Evolutionary conservation across 352 stramenopile species (phyloP).

Genomic region (Hyphochytrium catenoides): DNA sequence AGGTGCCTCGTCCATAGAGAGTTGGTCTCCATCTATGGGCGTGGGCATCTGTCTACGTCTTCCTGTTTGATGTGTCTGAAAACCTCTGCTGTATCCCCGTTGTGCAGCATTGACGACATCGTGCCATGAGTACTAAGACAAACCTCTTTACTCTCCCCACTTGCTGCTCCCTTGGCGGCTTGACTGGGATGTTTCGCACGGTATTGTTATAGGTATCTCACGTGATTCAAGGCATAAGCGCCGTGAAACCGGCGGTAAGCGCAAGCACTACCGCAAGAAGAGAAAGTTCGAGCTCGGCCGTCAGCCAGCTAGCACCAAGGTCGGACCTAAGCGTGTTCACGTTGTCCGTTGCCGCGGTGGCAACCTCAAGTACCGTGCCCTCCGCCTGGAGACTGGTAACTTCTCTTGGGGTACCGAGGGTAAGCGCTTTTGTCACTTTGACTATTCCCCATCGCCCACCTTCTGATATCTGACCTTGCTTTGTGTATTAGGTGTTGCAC

Average conservation of each 20-base stretch:
- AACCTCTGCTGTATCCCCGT: no score
- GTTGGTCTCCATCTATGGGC: no score
- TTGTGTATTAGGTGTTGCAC: conserved; percentile 65
- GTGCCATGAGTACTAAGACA: no score
- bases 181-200: conserved; percentile 5
- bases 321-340: conserved; percentile 89
- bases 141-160: no score
- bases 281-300: conserved; percentile 95
- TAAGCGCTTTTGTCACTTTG: conserved; percentile 8
- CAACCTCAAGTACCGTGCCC: conserved; percentile 95
- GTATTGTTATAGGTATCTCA: conserved; percentile 83
- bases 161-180: no score
- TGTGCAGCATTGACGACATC: no score
- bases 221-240: conserved; percentile 98
- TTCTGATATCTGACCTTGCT: conserved; percentile 1
- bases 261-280: conserved; percentile 95
- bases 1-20: no score
- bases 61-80: no score
- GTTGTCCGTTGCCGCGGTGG: conserved; percentile 83
- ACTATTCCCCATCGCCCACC: background rate
- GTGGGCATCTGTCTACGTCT: no score
- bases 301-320: conserved; percentile 93
- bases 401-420: conserved; percentile 96
- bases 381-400: conserved; percentile 95
- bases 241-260: conserved; percentile 96